A percentile compares a stretch with the other conserved stretches of the same genome.
These are phyloP conservation scores for Naematelia aurantialba DNA, from an alignment of 768 basidiomycete genomes.

Conservation along the genomic window DNA sequence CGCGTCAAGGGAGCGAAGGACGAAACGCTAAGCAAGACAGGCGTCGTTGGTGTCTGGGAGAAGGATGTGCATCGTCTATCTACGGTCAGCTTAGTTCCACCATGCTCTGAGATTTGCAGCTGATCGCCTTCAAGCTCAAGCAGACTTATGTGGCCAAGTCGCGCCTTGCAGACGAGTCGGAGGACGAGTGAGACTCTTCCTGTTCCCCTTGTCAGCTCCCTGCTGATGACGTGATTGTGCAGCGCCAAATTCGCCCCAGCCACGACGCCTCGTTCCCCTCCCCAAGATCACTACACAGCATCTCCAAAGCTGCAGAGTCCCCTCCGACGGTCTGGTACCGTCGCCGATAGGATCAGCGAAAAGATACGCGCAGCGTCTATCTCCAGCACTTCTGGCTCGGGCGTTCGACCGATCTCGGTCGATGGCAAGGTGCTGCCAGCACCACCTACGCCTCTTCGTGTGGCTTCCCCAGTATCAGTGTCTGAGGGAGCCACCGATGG, in stretches of 20 bases:
- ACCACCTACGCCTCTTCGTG: constrained; percentile 35
- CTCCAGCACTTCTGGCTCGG: constrained; percentile 12
- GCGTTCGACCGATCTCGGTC: constrained; percentile 24
- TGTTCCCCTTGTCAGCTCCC: constrained; percentile 7
- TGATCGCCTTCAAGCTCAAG: constrained; percentile 56
- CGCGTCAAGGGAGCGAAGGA: constrained; percentile 61
- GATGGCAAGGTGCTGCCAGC: constrained; percentile 44
- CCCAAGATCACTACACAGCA: constrained; percentile 68
- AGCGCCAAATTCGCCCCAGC: constrained; percentile 86
- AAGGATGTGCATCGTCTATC: constrained; percentile 40
- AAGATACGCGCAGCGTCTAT: constrained; percentile 59
- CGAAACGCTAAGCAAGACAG: constrained; percentile 68
- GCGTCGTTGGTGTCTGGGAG: constrained; percentile 59
- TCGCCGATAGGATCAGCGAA: constrained; percentile 79
- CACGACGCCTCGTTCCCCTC: constrained; percentile 48
- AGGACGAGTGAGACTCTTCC: constrained; percentile 72
- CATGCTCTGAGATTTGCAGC: neutral
- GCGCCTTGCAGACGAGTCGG: constrained; percentile 81
- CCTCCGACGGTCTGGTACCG: constrained; percentile 57
- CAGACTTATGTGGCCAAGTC: constrained; percentile 72
- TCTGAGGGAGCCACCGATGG: constrained; percentile 52
- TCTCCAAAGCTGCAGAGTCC: constrained; percentile 60
- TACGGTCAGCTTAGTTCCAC: constrained; percentile 17
- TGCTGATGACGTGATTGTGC: constrained; percentile 2
- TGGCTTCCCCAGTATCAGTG: constrained; percentile 43